Base-by-base conservation (phyloP, 257 asterid species). In the Gardenia jasminoides region DNA sequence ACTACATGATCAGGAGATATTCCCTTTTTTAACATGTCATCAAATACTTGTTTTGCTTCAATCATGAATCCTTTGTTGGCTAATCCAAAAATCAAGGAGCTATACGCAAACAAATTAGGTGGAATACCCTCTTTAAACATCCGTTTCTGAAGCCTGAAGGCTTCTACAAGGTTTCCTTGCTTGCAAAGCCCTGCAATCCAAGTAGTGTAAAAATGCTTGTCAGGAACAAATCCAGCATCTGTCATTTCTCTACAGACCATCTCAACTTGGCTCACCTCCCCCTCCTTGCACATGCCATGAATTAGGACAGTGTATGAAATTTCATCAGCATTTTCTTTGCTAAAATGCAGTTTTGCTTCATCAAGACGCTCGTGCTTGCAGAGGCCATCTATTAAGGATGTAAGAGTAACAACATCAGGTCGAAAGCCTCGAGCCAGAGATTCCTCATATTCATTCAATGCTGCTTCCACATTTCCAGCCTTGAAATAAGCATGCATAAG, bases 101-200 rank as follows among this genome's bases (percentile, higher is more conserved):
- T 80, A 24, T 75, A 75, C 5, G 83, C 76, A 33, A 75, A 56
- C 68, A 80, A 58, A 75, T 80, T 77, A 80, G 67, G 80, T 69
- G 24, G 0, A 6, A 80, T 75, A 36, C 73, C 72, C 64, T 75
- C 59, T 52, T 46, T 69, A 24, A 67, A 26, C 80, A 80, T 80
- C 65, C 28, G 44, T 31, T 54, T 75, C 72, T 80, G 69, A 17
- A 80, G 77, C 77, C 83, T 69, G 39, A 80, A 75, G 11, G 83
- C 80, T 75, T 76, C 80, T 17, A 75, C 80, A 50, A 75, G 41
- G 68, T 80, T 71, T 50, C 83, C 80, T 58, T 75, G 80, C 54
- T 50, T 75, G 65, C 83, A 75, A 36, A 80, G 67, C 71, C 76
- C 83, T 20, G 83, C 76, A 80, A 80, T 80, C 83, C 83, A 80